Conservation (phyloP, 345 rosid genomes). For the Arabidopsis arenosa region DNA sequence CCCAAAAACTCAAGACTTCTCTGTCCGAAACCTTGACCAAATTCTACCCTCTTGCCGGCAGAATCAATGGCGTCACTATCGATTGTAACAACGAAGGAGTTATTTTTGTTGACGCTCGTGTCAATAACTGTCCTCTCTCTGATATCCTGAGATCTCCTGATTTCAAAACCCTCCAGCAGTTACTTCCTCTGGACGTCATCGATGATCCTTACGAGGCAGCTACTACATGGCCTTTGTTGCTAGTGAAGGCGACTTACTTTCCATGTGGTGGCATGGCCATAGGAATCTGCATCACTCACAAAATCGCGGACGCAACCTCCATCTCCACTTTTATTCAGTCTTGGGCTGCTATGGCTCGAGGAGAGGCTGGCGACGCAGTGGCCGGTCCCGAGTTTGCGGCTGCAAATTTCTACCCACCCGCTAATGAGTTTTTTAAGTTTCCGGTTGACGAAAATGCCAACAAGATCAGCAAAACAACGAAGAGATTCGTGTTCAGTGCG, state of each 20-base stretch:
- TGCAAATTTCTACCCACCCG: conserved; percentile 39
- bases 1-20: conserved; percentile 47
- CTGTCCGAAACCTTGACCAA: conserved; percentile 50
- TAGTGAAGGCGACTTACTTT: conserved; percentile 42
- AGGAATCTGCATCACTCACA: conserved; percentile 50
- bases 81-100: conserved; percentile 56
- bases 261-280: conserved; percentile 57
- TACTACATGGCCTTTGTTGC: conserved; percentile 21
- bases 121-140: conserved; percentile 36
- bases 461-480: conserved; percentile 15
- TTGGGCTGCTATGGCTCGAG: conserved; percentile 40
- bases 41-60: conserved; percentile 63
- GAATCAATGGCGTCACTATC: conserved; percentile 45
- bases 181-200: conserved; percentile 38
- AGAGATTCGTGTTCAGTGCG: conserved; percentile 33
- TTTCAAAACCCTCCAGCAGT: background rate
- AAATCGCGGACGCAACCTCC: conserved; percentile 55
- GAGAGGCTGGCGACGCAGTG: background rate
- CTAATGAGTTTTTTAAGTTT: conserved; percentile 17
- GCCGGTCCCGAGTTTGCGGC: conserved; percentile 8
- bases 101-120: conserved; percentile 45
- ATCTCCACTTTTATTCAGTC: conserved; percentile 36
- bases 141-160: conserved; percentile 43
- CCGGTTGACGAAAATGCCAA: background rate
- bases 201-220: background rate